Conservation (phyloP, 2,329 filamentous ascomycete genomes). For the Colletotrichum sp. region DNA sequence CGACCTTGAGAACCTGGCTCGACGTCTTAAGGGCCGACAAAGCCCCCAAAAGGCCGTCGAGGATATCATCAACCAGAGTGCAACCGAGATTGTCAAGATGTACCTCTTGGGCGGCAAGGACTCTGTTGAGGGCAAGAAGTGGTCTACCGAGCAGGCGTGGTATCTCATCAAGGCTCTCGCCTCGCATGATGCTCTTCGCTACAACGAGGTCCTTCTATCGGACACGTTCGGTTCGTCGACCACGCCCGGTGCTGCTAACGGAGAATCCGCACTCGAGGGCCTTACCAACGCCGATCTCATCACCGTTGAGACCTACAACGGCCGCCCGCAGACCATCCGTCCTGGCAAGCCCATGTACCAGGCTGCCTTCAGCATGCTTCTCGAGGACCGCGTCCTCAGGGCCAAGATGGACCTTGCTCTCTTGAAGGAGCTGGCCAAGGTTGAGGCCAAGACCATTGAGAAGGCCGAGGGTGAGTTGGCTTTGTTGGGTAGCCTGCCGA, state of each 20-base stretch:
- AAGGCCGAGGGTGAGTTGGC: slow-evolving; percentile 81
- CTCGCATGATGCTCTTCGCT: slow-evolving; percentile 70
- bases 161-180: slow-evolving; percentile 81
- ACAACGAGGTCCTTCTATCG: slow-evolving; percentile 84
- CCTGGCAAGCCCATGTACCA: slow-evolving; percentile 87
- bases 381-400: slow-evolving; percentile 73
- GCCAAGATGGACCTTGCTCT: slow-evolving; percentile 77
- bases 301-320: slow-evolving; percentile 72
- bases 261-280: slow-evolving; percentile 77
- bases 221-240: slow-evolving; percentile 72
- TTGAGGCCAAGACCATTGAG: slow-evolving; percentile 76
- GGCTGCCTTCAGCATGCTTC: slow-evolving; percentile 78
- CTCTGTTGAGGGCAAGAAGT: slow-evolving; percentile 60
- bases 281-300: slow-evolving; percentile 89
- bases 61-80: slow-evolving; percentile 88
- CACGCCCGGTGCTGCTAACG: slow-evolving; percentile 55
- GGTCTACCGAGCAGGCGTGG: slow-evolving; percentile 91
- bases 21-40: slow-evolving; percentile 86
- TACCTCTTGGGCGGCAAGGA: slow-evolving; percentile 73
- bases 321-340: slow-evolving; percentile 78
- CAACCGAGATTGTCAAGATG: slow-evolving; percentile 91
- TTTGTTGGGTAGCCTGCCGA: slow-evolving; percentile 72
- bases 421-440: slow-evolving; percentile 70
- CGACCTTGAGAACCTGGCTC: slow-evolving; percentile 92
- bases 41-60: slow-evolving; percentile 79